Conservation (phyloP, 179 eudicot genomes). For the Corrigiola litoralis region DNA sequence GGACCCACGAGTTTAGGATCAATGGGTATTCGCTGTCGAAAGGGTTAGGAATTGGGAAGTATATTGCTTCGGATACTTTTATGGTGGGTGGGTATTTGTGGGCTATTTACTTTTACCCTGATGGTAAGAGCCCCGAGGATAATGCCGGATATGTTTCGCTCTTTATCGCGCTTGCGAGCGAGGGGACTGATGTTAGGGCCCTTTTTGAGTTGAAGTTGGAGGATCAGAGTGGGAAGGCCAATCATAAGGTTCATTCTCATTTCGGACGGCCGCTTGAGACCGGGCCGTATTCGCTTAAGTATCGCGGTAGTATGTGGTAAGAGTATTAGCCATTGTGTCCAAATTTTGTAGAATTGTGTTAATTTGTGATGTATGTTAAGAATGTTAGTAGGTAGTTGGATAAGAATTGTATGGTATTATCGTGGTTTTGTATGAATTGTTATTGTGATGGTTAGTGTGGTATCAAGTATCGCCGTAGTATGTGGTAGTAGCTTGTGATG, state of each 20-base stretch:
- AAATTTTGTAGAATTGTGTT: too few species aligned
- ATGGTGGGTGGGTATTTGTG: conserved; percentile 60
- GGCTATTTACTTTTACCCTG: conserved; percentile 75
- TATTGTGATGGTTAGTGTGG: too few species aligned
- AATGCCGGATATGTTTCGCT: conserved; percentile 53
- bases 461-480: too few species aligned
- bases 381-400: too few species aligned
- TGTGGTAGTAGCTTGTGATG: too few species aligned
- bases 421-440: too few species aligned
- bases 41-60: conserved; percentile 65
- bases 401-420: too few species aligned
- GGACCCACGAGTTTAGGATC: conserved; percentile 58
- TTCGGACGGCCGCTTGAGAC: conserved; percentile 54
- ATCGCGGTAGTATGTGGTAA: conserved; percentile 81
- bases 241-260: conserved; percentile 73
- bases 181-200: conserved; percentile 66
- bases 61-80: conserved; percentile 63
- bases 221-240: conserved; percentile 71
- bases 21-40: conserved; percentile 56
- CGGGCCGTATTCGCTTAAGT: conserved; percentile 60
- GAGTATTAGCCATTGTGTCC: too few species aligned
- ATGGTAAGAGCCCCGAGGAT: conserved; percentile 67
- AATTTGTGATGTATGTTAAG: too few species aligned
- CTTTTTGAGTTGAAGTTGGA: conserved; percentile 56
- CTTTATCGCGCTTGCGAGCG: conserved; percentile 71